These are phyloP conservation scores for Pseudogymnoascus sp. DNA, from an alignment of 2,329 filamentous ascomycete genomes.

Conservation along the genomic window DNA sequence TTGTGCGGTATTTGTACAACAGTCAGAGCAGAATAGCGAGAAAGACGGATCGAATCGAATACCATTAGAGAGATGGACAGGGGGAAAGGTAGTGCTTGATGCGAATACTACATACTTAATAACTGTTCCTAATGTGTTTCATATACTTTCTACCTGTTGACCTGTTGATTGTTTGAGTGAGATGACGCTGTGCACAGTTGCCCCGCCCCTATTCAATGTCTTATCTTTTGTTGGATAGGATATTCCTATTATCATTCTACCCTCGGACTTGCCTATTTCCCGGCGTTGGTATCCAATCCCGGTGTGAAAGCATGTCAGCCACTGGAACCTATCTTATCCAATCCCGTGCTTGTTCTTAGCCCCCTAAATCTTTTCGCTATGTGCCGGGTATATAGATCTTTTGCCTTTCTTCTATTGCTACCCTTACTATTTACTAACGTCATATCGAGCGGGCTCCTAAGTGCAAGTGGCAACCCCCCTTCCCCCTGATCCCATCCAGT, in stretches of 20 bases:
- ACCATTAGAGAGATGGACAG: background rate
- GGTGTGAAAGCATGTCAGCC: background rate
- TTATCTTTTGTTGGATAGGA: too few relatives aligned
- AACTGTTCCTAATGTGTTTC: background rate
- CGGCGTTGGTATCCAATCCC: background rate
- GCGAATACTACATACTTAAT: slow-evolving; percentile 4
- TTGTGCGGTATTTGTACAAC: background rate
- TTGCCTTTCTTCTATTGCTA: too few relatives aligned
- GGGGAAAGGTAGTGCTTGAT: background rate
- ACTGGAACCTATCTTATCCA: background rate
- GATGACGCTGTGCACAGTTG: too few relatives aligned
- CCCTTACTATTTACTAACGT: background rate
- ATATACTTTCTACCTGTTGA: background rate
- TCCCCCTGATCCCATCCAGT: background rate
- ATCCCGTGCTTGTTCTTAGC: background rate
- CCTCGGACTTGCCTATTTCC: background rate
- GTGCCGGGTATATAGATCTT: too few relatives aligned
- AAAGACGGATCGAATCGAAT: background rate
- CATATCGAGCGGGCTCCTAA: background rate
- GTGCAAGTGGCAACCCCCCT: too few relatives aligned
- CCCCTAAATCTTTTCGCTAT: too few relatives aligned
- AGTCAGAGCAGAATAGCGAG: background rate
- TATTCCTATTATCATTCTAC: background rate
- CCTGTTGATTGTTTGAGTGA: background rate
- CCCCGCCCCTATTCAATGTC: too few relatives aligned